phyloP scores from a whole-genome alignment of 768 basidiomycete genomes.

The Tricholomella constricta region DNA sequence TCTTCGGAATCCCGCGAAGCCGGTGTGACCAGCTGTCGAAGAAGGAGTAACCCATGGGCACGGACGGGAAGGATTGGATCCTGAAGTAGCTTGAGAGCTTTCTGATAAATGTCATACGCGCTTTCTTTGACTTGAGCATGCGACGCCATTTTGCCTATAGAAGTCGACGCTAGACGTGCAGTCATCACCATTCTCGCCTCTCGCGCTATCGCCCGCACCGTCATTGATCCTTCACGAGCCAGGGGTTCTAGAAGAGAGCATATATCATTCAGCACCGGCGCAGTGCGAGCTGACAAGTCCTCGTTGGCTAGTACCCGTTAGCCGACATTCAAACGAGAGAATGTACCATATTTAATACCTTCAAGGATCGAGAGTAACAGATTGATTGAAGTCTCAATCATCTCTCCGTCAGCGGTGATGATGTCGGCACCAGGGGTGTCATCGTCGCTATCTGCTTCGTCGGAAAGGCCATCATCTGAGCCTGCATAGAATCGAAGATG shows the following conservation, averaged over 20 bases:
- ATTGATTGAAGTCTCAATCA: conserved; percentile 77
- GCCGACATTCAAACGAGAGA: background rate
- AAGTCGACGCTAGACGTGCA: conserved; percentile 69
- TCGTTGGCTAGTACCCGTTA: conserved; percentile 47
- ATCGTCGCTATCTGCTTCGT: conserved; percentile 61
- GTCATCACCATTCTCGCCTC: conserved; percentile 87
- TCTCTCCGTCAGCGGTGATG: conserved; percentile 54
- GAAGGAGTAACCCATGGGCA: conserved; percentile 84
- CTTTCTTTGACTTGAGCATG: conserved; percentile 38
- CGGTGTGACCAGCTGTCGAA: conserved; percentile 73
- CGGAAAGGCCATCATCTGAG: conserved; percentile 39
- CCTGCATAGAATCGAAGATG: conserved; percentile 36
- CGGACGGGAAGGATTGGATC: conserved; percentile 93
- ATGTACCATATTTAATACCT: conserved; percentile 47
- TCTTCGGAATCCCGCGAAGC: conserved; percentile 20
- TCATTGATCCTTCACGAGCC: conserved; percentile 45
- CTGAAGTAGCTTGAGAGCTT: conserved; percentile 83
- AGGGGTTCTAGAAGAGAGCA: conserved; percentile 63
- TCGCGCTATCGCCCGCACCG: conserved; percentile 59
- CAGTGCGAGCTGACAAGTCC: conserved; percentile 57
- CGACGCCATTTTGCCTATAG: conserved; percentile 26
- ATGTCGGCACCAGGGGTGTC: conserved; percentile 42
- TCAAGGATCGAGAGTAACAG: conserved; percentile 84
- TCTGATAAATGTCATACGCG: conserved; percentile 75
- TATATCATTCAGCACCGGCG: conserved; percentile 72